Base-by-base conservation (phyloP, 805 yeast genomes). In the Candida chilensis region DNA sequence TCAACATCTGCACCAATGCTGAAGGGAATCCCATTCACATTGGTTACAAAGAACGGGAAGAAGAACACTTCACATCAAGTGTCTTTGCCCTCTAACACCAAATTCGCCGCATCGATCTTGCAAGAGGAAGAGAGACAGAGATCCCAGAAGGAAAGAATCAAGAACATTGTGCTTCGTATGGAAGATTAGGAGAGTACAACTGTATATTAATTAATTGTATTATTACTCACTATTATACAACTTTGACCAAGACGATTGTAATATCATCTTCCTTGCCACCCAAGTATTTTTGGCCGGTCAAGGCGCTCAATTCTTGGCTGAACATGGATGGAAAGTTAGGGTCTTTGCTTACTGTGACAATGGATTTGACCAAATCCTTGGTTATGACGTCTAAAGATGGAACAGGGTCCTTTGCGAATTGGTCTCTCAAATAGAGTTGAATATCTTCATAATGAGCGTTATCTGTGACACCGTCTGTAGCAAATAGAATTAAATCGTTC, bases 251-350 rank as follows among this genome's bases (percentile, higher is more conserved):
- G 2, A 88, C 80, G 12, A 81, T 73, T 1, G 97, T 86, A 22
- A 92, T 81, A 54, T 90, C 98, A 56, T 90, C 98, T 27, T 87
- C 94, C 57, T 90, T 90, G 10, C 98, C 98, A 20, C 98, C 97
- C 35, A 74, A 63, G 47, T 83, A 82, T 26, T 65, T 60, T 45
- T 76, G 80, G 3, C 81, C 81, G 2, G 85, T 72, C 30, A 79
- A 49, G 40, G 73, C 63, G 8, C 78, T 64, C 33, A 82, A 61
- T 45, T 79, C 84, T 52, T 80, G 87, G 5, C 95, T 81, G 55
- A 90, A 90, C 0, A 90, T 94, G 37, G 94, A 78, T 13, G 88
- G 86, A 47, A 69, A 82, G 33, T 71, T 60, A 10, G 79, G 71
- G 51, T 90, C 90, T 38, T 72, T 65, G 34, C 94, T 80, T 14